Evolutionary conservation across 148 eudicot genomes (phyloP), one percentile per base, ranked within the genome.

Genomic region (Cornus kousa): DNA sequence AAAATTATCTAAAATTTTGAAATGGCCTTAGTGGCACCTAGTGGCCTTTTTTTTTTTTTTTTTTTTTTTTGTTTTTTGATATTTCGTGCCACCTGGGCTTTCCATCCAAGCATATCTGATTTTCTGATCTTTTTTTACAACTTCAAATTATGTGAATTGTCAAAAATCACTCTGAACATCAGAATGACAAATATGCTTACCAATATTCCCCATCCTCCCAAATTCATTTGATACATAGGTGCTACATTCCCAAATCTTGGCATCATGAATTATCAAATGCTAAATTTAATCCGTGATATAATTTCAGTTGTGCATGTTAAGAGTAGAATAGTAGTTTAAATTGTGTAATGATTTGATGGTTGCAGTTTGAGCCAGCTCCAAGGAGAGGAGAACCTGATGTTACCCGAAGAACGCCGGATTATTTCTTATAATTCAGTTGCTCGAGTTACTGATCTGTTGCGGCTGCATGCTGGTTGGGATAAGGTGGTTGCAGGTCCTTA

Each of bases 351-450:
- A 9, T 83, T 79, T 83, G 31, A 31, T 73, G 46, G 35, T 77
- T 84, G 85, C 89, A 91, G 92, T 91, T 91, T 84, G 94, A 91
- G 77, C 94, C 94, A 81, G 92, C 94, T 77, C 94, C 92, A 14
- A 84, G 94, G 86, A 85, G 94, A 87, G 92, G 92, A 37, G 94
- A 91, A 80, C 92, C 92, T 31, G 92, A 91, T 82, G 92, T 91
- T 12, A 91, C 92, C 35, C 81, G 94, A 70, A 89, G 92, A 78
- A 91, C 92, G 19, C 94, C 94, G 32, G 94, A 91, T 82, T 91
- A 91, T 86, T 91, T 91, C 88, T 75, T 89, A 71, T 91, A 79
- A 86, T 76, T 50, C 68, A 79, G 80, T 65, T 55, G 55, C 74
- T 75, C 60, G 79, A 46, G 80, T 65, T 77, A 73, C 71, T 76